A percentile compares a stretch with the other conserved stretches of the same genome.
These are phyloP conservation scores for Kluyveromyces starmeri DNA, from an alignment of 805 yeast species.

Conservation along the genomic window DNA sequence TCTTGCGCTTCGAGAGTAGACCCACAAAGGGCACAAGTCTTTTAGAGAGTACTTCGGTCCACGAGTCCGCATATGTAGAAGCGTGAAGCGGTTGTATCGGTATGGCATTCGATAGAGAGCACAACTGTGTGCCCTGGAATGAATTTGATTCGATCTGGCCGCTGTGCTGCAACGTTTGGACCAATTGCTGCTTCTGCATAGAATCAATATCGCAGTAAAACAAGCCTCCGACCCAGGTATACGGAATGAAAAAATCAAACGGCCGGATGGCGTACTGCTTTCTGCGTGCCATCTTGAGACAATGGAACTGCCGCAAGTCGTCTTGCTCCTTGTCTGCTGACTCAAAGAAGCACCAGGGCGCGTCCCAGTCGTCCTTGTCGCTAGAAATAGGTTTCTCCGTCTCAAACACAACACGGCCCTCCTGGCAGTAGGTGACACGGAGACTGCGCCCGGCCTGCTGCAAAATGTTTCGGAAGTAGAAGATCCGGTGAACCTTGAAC, in stretches of 20 bases:
- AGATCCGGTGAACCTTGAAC: conserved; percentile 43
- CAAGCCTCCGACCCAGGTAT: conserved; percentile 55
- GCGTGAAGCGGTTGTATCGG: conserved; percentile 55
- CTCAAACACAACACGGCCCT: conserved; percentile 41
- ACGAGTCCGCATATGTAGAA: conserved; percentile 40
- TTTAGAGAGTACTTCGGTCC: conserved; percentile 32
- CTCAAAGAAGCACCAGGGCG: conserved; percentile 34
- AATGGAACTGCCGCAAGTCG: conserved; percentile 27
- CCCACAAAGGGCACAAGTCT: conserved; percentile 11
- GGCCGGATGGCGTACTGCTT: conserved; percentile 41
- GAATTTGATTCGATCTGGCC: not conserved
- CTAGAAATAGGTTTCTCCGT: conserved; percentile 29
- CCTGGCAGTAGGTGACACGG: conserved; percentile 41
- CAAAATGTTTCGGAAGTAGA: conserved; percentile 31
- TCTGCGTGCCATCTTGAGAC: conserved; percentile 54
- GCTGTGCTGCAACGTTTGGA: conserved; percentile 7
- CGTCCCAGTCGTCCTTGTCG: conserved; percentile 40
- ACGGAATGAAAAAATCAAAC: conserved; percentile 42
- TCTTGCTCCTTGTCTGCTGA: not conserved
- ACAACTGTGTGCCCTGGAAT: conserved; percentile 11
- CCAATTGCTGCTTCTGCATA: conserved; percentile 20
- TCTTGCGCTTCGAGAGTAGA: conserved; percentile 16
- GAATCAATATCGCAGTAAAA: conserved; percentile 40
- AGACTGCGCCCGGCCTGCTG: conserved; percentile 37
- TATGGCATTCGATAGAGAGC: conserved; percentile 29